Evolutionary conservation across 805 yeast species (phyloP).

Genomic region (Candida mattraensis): DNA sequence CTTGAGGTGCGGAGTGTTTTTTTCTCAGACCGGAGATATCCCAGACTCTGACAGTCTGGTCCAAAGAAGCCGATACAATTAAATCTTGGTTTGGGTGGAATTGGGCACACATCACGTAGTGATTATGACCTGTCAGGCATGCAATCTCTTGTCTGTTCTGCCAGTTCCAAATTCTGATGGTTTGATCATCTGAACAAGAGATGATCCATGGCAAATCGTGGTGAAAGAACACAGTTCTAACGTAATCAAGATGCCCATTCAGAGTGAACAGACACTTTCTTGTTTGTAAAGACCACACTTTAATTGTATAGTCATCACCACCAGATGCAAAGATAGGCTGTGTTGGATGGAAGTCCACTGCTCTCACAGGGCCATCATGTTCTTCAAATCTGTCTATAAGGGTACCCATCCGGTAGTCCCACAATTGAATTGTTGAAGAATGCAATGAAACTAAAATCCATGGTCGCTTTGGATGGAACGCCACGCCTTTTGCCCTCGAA

Average conservation of each 20-base stretch:
- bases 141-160: constrained; percentile 97
- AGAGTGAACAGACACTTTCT: constrained; percentile 90
- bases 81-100: constrained; percentile 96
- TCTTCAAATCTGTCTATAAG: constrained; percentile 94
- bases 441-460: constrained; percentile 95
- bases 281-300: constrained; percentile 93
- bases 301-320: constrained; percentile 93
- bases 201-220: constrained; percentile 96
- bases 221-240: constrained; percentile 93
- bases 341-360: constrained; percentile 94
- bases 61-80: constrained; percentile 92
- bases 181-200: constrained; percentile 95
- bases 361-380: constrained; percentile 97
- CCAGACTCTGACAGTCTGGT: constrained; percentile 99
- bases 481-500: constrained; percentile 95
- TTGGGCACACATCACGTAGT: constrained; percentile 97
- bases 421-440: constrained; percentile 96
- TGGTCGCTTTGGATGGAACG: constrained; percentile 93
- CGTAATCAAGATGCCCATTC: constrained; percentile 92
- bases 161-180: constrained; percentile 99
- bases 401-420: constrained; percentile 99
- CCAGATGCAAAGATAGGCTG: constrained; percentile 97
- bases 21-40: constrained; percentile 93
- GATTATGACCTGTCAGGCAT: constrained; percentile 96
- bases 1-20: constrained; percentile 79